phyloP scores from a whole-genome alignment of 2,329 filamentous ascomycete genomes.

The Fusarium sp. region DNA sequence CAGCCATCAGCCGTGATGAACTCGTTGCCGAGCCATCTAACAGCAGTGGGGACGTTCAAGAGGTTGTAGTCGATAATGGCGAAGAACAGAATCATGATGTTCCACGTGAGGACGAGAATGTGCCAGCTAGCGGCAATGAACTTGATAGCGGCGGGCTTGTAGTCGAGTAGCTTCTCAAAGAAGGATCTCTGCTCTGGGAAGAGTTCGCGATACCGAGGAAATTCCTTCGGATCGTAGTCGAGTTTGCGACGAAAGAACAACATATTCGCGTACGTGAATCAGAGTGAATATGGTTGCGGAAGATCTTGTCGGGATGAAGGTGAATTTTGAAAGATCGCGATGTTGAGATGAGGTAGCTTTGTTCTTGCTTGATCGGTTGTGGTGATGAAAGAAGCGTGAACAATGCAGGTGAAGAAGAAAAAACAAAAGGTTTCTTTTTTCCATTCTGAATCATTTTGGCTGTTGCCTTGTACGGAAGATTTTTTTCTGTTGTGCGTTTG shows the following conservation, averaged over 20 bases:
- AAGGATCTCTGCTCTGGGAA: slow-evolving; percentile 15
- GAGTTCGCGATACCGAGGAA: slow-evolving; percentile 22
- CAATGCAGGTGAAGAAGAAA: background rate
- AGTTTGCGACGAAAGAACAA: slow-evolving; percentile 6
- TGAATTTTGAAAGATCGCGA: background rate
- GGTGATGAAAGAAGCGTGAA: slow-evolving; percentile 10
- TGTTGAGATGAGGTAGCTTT: background rate
- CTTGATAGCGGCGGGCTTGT: background rate
- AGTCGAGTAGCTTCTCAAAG: slow-evolving; percentile 12
- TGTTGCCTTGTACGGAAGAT: background rate
- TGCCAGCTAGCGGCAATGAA: slow-evolving; percentile 11
- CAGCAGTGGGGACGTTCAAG: slow-evolving; percentile 8
- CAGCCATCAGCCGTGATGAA: slow-evolving; percentile 13
- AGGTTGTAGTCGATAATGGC: slow-evolving; percentile 15
- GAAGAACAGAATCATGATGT: slow-evolving; percentile 14
- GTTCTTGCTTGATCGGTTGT: background rate
- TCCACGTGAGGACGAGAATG: slow-evolving; percentile 15
- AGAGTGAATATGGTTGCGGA: background rate
- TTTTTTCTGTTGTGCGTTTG: background rate
- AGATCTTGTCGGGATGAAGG: background rate
- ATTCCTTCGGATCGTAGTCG: slow-evolving; percentile 32
- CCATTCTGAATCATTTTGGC: background rate
- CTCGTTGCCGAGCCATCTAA: slow-evolving; percentile 21
- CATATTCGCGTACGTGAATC: background rate
- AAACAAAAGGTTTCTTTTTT: background rate